Percentiles rank a stretch among this genome's conserved stretches.
Conservation (phyloP, 2,329 filamentous ascomycete species). For the Colletotrichum falcatum region DNA sequence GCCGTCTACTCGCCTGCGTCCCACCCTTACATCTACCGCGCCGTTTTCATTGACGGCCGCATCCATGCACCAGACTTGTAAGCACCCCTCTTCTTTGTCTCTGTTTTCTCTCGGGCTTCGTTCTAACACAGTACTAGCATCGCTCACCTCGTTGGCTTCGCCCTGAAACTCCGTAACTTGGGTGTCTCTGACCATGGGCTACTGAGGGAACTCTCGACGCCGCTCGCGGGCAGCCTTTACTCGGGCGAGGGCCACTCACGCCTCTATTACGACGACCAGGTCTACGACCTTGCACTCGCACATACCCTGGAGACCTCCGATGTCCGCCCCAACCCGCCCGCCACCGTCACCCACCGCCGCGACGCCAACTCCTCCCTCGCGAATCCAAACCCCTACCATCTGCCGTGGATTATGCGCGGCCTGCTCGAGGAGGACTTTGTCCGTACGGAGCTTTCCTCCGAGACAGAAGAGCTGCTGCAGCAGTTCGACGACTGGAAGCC, state of each 20-base stretch:
- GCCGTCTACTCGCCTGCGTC: conserved; percentile 86
- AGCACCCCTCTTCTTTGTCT: conserved; percentile 44
- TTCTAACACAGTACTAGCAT: conserved; percentile 61
- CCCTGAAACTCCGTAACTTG: conserved; percentile 92
- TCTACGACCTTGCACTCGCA: conserved; percentile 83
- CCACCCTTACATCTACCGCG: conserved; percentile 93
- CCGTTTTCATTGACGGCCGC: conserved; percentile 95
- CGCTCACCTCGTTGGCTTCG: conserved; percentile 91
- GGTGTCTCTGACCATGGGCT: conserved; percentile 94
- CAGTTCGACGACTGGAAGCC: conserved; percentile 97
- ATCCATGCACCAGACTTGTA: conserved; percentile 92
- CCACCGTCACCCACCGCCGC: conserved; percentile 43
- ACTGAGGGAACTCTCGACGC: conserved; percentile 87
- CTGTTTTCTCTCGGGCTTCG: background rate
- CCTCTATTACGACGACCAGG: conserved; percentile 87
- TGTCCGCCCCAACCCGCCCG: conserved; percentile 50
- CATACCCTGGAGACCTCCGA: conserved; percentile 80
- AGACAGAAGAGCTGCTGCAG: conserved; percentile 82
- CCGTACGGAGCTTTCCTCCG: conserved; percentile 79
- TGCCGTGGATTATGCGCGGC: conserved; percentile 96
- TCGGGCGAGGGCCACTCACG: conserved; percentile 93
- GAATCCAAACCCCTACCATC: conserved; percentile 84
- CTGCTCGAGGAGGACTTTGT: conserved; percentile 93
- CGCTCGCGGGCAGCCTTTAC: conserved; percentile 91
- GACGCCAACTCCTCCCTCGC: conserved; percentile 49